Evolutionary conservation across 768 basidiomycete genomes (phyloP).

Genomic region (Epithele typhae): DNA sequence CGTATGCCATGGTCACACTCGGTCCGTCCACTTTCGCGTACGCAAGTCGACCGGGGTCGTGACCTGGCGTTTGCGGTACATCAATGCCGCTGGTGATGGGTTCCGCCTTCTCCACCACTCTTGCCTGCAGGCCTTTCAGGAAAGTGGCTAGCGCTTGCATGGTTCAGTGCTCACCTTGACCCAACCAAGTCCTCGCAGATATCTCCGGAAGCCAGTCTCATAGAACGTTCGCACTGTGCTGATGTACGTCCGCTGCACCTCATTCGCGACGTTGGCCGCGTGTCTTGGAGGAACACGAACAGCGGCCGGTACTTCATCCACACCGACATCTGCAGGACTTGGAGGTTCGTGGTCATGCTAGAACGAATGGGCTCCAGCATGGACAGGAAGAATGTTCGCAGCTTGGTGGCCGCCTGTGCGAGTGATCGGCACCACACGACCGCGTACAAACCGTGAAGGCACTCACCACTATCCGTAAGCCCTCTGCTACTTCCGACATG

Average conservation of each 20-base stretch:
- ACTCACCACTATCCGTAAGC: slow-evolving; percentile 82
- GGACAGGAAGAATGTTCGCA: slow-evolving; percentile 81
- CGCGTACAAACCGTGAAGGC: not conserved
- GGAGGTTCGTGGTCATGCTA: slow-evolving; percentile 88
- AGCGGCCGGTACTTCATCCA: slow-evolving; percentile 80
- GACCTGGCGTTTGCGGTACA: slow-evolving; percentile 29
- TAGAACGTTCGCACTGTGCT: slow-evolving; percentile 85
- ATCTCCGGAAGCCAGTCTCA: slow-evolving; percentile 92
- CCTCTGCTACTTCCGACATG: slow-evolving; percentile 78
- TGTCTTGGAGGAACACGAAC: slow-evolving; percentile 85
- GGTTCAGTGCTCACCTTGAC: slow-evolving; percentile 54
- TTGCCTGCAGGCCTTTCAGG: slow-evolving; percentile 38
- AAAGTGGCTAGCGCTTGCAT: too few relatives aligned
- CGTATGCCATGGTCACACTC: slow-evolving; percentile 74
- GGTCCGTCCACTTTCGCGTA: slow-evolving; percentile 78
- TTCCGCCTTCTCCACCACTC: slow-evolving; percentile 67
- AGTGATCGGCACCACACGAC: not conserved
- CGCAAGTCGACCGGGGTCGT: slow-evolving; percentile 54
- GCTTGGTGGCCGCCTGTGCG: slow-evolving; percentile 78
- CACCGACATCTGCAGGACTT: slow-evolving; percentile 84
- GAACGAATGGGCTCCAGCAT: slow-evolving; percentile 78
- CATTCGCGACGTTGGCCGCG: slow-evolving; percentile 74
- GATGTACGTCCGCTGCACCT: slow-evolving; percentile 85
- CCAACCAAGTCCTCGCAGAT: slow-evolving; percentile 74
- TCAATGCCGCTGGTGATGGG: slow-evolving; percentile 49